Evolutionary conservation across 2,329 filamentous ascomycete genomes (phyloP).

Genomic region (Penicillium sclerotiorum): DNA sequence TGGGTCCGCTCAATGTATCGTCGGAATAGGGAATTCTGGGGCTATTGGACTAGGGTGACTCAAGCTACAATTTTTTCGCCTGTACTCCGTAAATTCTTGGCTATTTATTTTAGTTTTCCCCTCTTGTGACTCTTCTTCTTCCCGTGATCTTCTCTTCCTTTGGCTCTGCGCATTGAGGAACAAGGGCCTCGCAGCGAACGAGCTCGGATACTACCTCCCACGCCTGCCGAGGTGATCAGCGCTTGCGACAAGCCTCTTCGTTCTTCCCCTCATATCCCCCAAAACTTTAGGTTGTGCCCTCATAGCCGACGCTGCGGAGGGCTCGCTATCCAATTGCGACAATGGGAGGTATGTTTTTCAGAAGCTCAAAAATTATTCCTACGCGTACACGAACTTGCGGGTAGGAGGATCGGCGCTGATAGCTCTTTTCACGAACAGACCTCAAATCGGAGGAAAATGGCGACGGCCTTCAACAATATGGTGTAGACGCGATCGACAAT

Average conservation of each 20-base stretch:
- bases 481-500: slow-evolving; percentile 5
- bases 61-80: neutral
- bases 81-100: neutral
- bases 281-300: neutral
- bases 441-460: slow-evolving; percentile 19
- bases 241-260: neutral
- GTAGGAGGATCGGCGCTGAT: slow-evolving; percentile 12
- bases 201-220: neutral
- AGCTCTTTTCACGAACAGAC: slow-evolving; percentile 6
- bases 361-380: neutral
- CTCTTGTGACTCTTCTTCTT: neutral
- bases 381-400: neutral
- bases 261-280: neutral
- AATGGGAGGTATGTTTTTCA: neutral
- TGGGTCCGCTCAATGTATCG: neutral
- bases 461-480: slow-evolving; percentile 20
- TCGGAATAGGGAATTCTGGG: neutral
- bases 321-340: no score
- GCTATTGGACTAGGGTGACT: neutral
- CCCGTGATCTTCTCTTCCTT: neutral
- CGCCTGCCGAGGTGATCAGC: neutral
- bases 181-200: neutral
- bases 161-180: neutral
- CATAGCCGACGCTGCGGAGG: no score
- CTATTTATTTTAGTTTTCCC: neutral